phyloP scores from a whole-genome alignment of 306 rosid species.

The Malus sieversii region DNA sequence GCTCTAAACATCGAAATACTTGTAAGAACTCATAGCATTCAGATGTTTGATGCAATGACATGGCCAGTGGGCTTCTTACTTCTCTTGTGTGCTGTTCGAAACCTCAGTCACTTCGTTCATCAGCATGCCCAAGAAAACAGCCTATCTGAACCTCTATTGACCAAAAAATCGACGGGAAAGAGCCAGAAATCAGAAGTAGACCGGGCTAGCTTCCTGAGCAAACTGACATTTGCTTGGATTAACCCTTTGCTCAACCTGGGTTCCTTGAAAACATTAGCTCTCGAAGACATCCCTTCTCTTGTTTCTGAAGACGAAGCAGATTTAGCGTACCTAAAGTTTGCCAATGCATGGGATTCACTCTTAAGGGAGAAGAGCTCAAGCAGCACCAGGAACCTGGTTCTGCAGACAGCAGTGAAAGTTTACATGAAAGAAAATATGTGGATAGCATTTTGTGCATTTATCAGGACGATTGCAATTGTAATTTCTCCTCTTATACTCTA shows the following conservation, averaged over 20 bases:
- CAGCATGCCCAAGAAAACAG: not conserved
- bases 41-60: slow-evolving; percentile 19
- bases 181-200: slow-evolving; percentile 20
- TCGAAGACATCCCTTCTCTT: slow-evolving; percentile 57
- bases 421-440: slow-evolving; percentile 48
- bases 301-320: slow-evolving; percentile 57
- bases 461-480: slow-evolving; percentile 37
- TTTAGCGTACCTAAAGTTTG: slow-evolving; percentile 34
- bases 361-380: slow-evolving; percentile 24
- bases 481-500: slow-evolving; percentile 59
- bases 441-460: slow-evolving; percentile 40
- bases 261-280: slow-evolving; percentile 41
- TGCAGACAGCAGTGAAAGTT: slow-evolving; percentile 38
- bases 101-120: slow-evolving; percentile 16
- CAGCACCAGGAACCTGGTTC: slow-evolving; percentile 33
- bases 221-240: slow-evolving; percentile 61
- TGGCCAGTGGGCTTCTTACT: slow-evolving; percentile 44
- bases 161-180: slow-evolving; percentile 10
- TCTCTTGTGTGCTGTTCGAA: slow-evolving; percentile 38
- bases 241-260: slow-evolving; percentile 50
- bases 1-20: slow-evolving; percentile 37
- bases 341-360: slow-evolving; percentile 44
- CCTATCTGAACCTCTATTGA: slow-evolving; percentile 47
- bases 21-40: slow-evolving; percentile 15
- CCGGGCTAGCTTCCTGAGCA: slow-evolving; percentile 32